Conservation (phyloP, 768 basidiomycete species). For the Panus rudis region DNA sequence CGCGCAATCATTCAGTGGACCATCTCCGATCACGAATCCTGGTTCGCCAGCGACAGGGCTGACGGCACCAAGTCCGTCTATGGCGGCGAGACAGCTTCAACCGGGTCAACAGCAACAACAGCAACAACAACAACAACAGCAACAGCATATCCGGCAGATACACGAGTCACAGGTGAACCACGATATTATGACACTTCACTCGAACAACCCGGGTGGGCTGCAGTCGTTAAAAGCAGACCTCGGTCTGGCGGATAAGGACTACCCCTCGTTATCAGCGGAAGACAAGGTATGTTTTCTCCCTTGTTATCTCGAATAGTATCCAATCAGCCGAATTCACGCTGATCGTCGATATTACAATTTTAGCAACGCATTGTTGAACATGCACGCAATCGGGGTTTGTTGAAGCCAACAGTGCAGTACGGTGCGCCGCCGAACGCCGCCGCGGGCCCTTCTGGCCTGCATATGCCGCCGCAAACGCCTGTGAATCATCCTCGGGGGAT, state of each 20-base stretch:
- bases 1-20: no score
- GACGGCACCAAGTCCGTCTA: constrained; percentile 51
- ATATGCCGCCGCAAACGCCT: constrained; percentile 26
- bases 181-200: constrained; percentile 40
- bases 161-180: constrained; percentile 25
- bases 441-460: constrained; percentile 34
- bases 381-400: constrained; percentile 19
- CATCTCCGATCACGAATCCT: no score
- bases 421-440: constrained; percentile 32
- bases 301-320: not conserved
- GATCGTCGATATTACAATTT: constrained; percentile 2
- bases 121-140: no score
- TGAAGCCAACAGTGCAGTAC: constrained; percentile 6
- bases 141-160: constrained; percentile 9
- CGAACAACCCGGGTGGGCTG: constrained; percentile 28
- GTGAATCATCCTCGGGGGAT: constrained; percentile 18
- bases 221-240: constrained; percentile 34
- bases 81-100: constrained; percentile 42
- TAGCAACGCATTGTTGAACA: constrained; percentile 31
- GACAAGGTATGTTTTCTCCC: constrained; percentile 51
- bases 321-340: no score
- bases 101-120: constrained; percentile 10
- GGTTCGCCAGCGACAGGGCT: constrained; percentile 41
- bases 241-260: constrained; percentile 41
- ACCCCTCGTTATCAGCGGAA: constrained; percentile 30